Percentiles rank a stretch among this genome's conserved stretches.
phyloP scores from a whole-genome alignment of 768 basidiomycete species.

The Galerina marginata region DNA sequence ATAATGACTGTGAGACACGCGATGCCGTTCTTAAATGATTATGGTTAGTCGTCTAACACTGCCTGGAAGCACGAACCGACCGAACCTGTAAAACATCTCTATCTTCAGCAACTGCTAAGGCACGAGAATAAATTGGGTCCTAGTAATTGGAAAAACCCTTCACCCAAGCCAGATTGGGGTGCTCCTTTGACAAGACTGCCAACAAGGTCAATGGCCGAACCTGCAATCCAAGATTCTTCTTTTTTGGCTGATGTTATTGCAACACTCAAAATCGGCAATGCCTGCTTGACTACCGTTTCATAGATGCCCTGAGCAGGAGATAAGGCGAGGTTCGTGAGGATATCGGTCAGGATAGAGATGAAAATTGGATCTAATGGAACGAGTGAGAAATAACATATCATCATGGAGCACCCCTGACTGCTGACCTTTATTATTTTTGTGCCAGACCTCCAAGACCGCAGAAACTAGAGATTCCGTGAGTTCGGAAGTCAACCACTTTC shows the following conservation, averaged over 20 bases:
- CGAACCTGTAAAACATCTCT: constrained; percentile 81
- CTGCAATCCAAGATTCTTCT: constrained; percentile 75
- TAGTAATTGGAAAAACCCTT: constrained; percentile 78
- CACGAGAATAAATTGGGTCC: constrained; percentile 79
- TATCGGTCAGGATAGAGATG: constrained; percentile 82
- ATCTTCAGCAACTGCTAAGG: constrained; percentile 73
- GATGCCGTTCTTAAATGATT: constrained; percentile 70
- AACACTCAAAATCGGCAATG: constrained; percentile 74
- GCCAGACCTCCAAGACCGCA: constrained; percentile 82
- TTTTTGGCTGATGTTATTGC: constrained; percentile 63
- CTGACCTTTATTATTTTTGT: constrained; percentile 83
- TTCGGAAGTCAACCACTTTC: constrained; percentile 73
- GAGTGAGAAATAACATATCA: background rate
- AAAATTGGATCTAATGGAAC: constrained; percentile 76
- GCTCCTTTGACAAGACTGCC: constrained; percentile 74
- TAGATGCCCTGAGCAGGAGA: constrained; percentile 68
- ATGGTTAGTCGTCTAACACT: background rate
- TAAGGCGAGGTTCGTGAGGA: constrained; percentile 71
- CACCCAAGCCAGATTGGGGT: constrained; percentile 67
- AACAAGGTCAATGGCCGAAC: constrained; percentile 83
- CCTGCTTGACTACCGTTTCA: constrained; percentile 70
- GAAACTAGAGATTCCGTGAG: constrained; percentile 69
- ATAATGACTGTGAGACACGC: constrained; percentile 81
- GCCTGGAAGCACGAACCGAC: constrained; percentile 1
- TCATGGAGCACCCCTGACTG: background rate